Evolutionary conservation across 1,284 basidiomycete genomes (phyloP).

Genomic region (Trametes versicolor): DNA sequence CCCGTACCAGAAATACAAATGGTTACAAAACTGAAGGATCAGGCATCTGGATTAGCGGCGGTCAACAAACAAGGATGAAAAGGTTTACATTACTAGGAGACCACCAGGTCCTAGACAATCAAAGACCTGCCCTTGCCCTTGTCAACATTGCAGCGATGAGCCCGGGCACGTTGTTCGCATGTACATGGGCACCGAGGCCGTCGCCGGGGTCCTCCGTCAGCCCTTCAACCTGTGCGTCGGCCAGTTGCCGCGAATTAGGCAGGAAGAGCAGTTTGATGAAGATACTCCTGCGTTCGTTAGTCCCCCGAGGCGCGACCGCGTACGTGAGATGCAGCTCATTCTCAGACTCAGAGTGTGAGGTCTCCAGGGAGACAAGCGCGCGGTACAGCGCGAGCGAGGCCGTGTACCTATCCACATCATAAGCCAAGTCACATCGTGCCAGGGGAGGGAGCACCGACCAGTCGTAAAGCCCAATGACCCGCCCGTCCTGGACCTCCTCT

Average conservation of each 20-base stretch:
- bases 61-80: no score
- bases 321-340: constrained; percentile 82
- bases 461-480: constrained; percentile 71
- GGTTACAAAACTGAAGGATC: no score
- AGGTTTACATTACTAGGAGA: not conserved
- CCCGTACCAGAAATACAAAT: no score
- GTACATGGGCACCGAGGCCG: constrained; percentile 68
- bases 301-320: constrained; percentile 46
- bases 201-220: constrained; percentile 66
- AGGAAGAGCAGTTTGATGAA: constrained; percentile 70
- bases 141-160: constrained; percentile 73
- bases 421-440: not conserved
- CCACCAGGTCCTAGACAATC: not conserved
- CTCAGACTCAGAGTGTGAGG: constrained; percentile 68
- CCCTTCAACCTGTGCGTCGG: constrained; percentile 63
- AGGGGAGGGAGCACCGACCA: constrained; percentile 57
- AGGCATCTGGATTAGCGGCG: no score
- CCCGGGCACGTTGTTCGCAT: constrained; percentile 76
- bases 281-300: constrained; percentile 43
- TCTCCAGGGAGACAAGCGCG: constrained; percentile 66
- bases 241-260: constrained; percentile 71
- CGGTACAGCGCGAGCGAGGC: constrained; percentile 72
- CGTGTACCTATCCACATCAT: constrained; percentile 63
- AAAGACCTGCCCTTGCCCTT: constrained; percentile 45
- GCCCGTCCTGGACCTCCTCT: constrained; percentile 72